Evolutionary conservation across 805 yeast genomes (phyloP), one percentile per base, ranked within the genome.

Genomic region (Starmerella kuoi): DNA sequence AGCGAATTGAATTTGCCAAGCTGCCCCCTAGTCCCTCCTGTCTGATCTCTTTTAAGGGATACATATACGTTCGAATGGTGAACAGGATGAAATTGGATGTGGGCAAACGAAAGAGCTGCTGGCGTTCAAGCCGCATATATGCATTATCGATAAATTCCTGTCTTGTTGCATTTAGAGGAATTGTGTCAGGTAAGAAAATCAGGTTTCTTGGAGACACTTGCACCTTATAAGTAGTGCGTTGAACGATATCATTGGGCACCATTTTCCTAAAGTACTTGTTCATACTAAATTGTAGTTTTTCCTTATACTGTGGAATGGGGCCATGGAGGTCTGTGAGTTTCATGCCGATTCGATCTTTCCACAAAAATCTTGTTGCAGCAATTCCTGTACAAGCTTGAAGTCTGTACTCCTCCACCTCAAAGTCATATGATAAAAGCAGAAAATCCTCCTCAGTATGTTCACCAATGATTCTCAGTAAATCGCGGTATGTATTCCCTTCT

Each of bases 361-460:
- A 87, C 53, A 75, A 74, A 58, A 81, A 81, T 2, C 88, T 88
- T 1, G 79, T 74, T 1, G 88, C 84, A 51, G 77, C 78, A 6
- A 76, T 74, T 20, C 76, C 69, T 3, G 70, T 61, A 6, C 76
- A 73, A 0, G 75, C 76, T 40, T 77, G 64, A 33, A 77, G 56
- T 22, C 69, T 63, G 55, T 78, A 80, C 38, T 41, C 52, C 34
- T 45, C 45, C 15, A 31, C 46, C 6, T 49, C 37, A 11, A 39
- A 35, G 25, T 56, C 54, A 51, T 78, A 86, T 42, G 72, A 73
- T 15, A 68, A 67, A 5, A 81, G 58, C 32, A 80, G 54, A 41
- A 76, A 66, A 54, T 81, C 87, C 51, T 79, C 86, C 50, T 78
- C 83, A 2, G 75, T 64, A 32, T 69, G 62, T 31, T 53, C 46